Percentiles rank a stretch among this genome's conserved stretches.
Evolutionary conservation across 2,329 filamentous ascomycete genomes (phyloP).

Genomic region (Thelonectria blattea): DNA sequence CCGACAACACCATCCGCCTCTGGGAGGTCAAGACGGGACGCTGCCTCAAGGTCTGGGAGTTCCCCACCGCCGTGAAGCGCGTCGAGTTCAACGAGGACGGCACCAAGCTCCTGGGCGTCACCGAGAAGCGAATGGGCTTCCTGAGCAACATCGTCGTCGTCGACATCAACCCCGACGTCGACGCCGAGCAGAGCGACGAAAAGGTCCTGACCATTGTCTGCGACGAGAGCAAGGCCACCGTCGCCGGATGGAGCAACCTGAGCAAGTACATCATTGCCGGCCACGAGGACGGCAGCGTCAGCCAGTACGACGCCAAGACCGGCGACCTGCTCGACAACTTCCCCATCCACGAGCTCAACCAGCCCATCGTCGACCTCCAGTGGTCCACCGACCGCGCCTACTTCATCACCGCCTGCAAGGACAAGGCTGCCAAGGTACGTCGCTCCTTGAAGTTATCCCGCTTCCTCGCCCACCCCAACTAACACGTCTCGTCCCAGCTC

Average conservation of each 20-base stretch:
- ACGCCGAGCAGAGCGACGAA: conserved; percentile 85
- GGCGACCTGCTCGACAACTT: conserved; percentile 83
- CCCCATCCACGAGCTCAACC: conserved; percentile 84
- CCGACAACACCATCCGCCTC: conserved; percentile 96
- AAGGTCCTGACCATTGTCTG: conserved; percentile 86
- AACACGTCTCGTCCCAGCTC: conserved; percentile 57
- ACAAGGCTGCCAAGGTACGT: conserved; percentile 89
- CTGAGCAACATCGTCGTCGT: conserved; percentile 92
- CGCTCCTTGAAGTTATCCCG: no score
- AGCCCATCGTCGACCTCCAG: conserved; percentile 89
- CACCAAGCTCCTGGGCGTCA: conserved; percentile 87
- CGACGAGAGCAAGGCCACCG: conserved; percentile 95
- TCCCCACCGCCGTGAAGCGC: conserved; percentile 94
- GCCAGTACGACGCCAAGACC: conserved; percentile 89
- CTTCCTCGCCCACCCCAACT: conserved; percentile 11
- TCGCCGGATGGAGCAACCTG: conserved; percentile 94
- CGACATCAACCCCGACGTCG: conserved; percentile 83
- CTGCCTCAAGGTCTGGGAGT: conserved; percentile 96
- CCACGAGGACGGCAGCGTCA: conserved; percentile 94
- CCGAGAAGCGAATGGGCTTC: conserved; percentile 98
- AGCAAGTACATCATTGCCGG: conserved; percentile 96
- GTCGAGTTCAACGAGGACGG: conserved; percentile 98
- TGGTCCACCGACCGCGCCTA: conserved; percentile 94
- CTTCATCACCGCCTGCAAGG: conserved; percentile 97
- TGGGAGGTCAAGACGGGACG: conserved; percentile 96